phyloP scores from a whole-genome alignment of 2,329 filamentous ascomycete genomes.

The Tothia fuscella region DNA sequence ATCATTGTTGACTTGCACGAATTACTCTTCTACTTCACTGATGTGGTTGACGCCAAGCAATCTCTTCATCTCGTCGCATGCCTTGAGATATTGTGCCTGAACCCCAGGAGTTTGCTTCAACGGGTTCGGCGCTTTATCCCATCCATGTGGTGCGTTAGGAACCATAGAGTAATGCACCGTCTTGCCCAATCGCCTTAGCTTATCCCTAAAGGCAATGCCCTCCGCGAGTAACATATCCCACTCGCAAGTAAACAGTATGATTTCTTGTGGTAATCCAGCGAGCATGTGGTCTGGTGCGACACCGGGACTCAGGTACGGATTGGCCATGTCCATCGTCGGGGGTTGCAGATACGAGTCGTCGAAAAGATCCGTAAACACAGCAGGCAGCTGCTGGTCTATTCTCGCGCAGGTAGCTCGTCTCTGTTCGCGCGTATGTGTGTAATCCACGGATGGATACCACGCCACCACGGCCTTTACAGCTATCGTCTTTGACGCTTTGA shows the following conservation, averaged over 20 bases:
- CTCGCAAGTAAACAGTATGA: conserved; percentile 51
- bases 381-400: conserved; percentile 39
- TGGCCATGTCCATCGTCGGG: conserved; percentile 37
- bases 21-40: no score
- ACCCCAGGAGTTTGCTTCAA: conserved; percentile 39
- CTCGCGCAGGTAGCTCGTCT: conserved; percentile 44
- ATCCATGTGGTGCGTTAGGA: conserved; percentile 48
- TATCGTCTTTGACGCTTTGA: conserved; percentile 22
- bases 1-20: no score
- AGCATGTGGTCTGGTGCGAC: conserved; percentile 43
- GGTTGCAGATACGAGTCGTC: conserved; percentile 39
- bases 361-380: conserved; percentile 39
- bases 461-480: conserved; percentile 45
- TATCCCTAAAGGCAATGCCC: conserved; percentile 48
- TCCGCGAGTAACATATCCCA: conserved; percentile 57
- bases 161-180: conserved; percentile 48
- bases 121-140: conserved; percentile 56
- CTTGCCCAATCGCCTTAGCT: conserved; percentile 44
- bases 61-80: conserved; percentile 38
- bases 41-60: conserved; percentile 21
- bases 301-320: conserved; percentile 48
- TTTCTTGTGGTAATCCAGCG: conserved; percentile 44
- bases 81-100: conserved; percentile 42
- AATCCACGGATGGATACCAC: conserved; percentile 53
- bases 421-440: conserved; percentile 46